These are phyloP conservation scores for Microdochium nivale DNA, from an alignment of 2,329 filamentous ascomycete genomes.

Conservation along the genomic window DNA sequence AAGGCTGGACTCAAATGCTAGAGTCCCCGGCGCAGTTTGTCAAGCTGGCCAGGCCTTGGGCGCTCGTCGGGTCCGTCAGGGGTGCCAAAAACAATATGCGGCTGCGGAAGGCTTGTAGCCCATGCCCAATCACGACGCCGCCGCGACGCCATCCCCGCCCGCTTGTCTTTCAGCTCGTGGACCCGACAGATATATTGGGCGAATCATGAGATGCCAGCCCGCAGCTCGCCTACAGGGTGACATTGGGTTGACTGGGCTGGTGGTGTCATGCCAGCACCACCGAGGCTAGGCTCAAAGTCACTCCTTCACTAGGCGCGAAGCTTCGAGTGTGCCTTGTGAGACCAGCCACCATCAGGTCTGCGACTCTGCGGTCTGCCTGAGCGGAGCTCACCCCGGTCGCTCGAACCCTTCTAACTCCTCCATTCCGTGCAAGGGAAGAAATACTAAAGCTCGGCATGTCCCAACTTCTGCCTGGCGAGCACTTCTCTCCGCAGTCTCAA, in stretches of 20 bases:
- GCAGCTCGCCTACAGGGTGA: not conserved
- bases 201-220: not conserved
- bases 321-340: not conserved
- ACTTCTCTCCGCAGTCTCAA: too few relatives aligned
- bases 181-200: not conserved
- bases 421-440: too few relatives aligned
- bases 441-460: too few relatives aligned
- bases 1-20: not conserved
- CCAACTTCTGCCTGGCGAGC: too few relatives aligned
- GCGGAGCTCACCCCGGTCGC: not conserved
- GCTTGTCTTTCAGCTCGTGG: not conserved
- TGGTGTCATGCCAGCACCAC: not conserved
- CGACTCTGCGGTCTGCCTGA: too few relatives aligned
- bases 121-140: not conserved
- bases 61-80: too few relatives aligned
- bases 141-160: not conserved
- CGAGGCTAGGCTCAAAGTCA: not conserved
- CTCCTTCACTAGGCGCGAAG: too few relatives aligned
- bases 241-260: not conserved
- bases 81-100: not conserved
- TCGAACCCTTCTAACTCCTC: not conserved
- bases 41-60: too few relatives aligned
- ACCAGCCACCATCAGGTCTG: not conserved
- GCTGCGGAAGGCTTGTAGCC: not conserved
- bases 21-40: too few relatives aligned